phyloP scores from a whole-genome alignment of 495 filamentous ascomycete species.

The Pyronema domesticum region DNA sequence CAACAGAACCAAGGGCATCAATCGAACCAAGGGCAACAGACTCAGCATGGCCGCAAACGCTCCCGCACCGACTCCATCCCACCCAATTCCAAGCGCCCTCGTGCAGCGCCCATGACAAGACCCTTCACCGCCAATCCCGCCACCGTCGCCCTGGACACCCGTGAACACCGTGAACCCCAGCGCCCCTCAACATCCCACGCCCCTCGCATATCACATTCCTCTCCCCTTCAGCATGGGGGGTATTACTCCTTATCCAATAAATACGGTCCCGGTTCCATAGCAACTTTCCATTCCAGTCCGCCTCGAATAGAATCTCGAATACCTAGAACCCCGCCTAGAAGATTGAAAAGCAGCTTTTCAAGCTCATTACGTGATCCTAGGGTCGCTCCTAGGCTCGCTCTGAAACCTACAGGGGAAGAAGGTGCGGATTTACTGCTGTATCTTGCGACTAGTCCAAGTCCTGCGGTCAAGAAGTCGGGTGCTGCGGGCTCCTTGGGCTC shows the following conservation, averaged over 20 bases:
- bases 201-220: constrained; percentile 14
- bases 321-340: constrained; percentile 25
- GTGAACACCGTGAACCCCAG: no score
- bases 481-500: constrained; percentile 16
- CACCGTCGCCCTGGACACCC: no score
- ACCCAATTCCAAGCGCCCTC: constrained; percentile 22
- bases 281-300: constrained; percentile 24
- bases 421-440: constrained; percentile 84
- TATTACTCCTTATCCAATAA: constrained; percentile 10
- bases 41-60: constrained; percentile 20
- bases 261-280: constrained; percentile 8
- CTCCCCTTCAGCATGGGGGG: constrained; percentile 8
- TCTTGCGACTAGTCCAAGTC: constrained; percentile 81
- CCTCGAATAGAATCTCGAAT: constrained; percentile 25
- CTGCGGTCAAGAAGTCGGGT: constrained; percentile 32
- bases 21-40: constrained; percentile 19
- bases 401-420: constrained; percentile 45
- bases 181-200: not conserved
- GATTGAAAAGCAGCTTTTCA: not conserved
- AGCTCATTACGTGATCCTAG: no score
- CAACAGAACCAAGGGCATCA: constrained; percentile 6
- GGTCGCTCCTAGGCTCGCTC: constrained; percentile 8
- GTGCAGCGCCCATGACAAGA: constrained; percentile 10
- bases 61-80: constrained; percentile 10
- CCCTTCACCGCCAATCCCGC: no score